Evolutionary conservation across 1,284 basidiomycete genomes (phyloP), one percentile per base, ranked within the genome.

Genomic region (Neolentinus lepideus): DNA sequence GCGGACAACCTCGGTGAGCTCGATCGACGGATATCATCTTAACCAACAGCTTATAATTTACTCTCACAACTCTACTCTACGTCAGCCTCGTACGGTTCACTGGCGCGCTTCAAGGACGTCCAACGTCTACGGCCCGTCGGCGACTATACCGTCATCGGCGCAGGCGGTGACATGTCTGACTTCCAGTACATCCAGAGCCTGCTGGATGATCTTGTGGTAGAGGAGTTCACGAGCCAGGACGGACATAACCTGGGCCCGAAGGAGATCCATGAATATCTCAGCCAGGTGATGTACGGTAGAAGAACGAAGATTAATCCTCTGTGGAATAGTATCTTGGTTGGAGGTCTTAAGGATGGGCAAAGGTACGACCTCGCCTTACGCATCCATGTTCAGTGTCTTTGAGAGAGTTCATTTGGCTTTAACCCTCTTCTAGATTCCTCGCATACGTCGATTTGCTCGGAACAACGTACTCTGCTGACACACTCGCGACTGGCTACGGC

Each of bases 371-470:
- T 53, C 10, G 4, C 4, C 12, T 31, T 31, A 31, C 29, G 29
- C 6, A 31, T n/a, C 33, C 26, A 31, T 50, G 19, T 12, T 16
- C 46, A 48, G n/a, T 16, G n/a, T 47, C 38, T 31, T 31, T 31
- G 29, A 31, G 29, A 31, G 21, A 19, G 22, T 12, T 31, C 6
- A 31, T 31, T 27, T 24, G 19, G 11, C 47, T 22, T 3, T 48
- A 51, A 8, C 52, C 52, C 29, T 3, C 19, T 52, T 16, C n/a
- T 25, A 94, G 92, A 33, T 96, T 96, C 79, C 74, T 99, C 52
- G 87, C 93, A 2, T 99, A 90, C 67, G 95, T 99, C 48, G 96
- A 99, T 71, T 78, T 99, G n/a, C 78, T 98, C 16, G 97, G 97
- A 27, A 97, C 94, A 24, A 98, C 97, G 0, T 99, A 98, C 69